A percentile compares a stretch with the other conserved stretches of the same genome.
Conservation (phyloP, 495 filamentous ascomycete species). For the Xanthoparmelia taractica region DNA sequence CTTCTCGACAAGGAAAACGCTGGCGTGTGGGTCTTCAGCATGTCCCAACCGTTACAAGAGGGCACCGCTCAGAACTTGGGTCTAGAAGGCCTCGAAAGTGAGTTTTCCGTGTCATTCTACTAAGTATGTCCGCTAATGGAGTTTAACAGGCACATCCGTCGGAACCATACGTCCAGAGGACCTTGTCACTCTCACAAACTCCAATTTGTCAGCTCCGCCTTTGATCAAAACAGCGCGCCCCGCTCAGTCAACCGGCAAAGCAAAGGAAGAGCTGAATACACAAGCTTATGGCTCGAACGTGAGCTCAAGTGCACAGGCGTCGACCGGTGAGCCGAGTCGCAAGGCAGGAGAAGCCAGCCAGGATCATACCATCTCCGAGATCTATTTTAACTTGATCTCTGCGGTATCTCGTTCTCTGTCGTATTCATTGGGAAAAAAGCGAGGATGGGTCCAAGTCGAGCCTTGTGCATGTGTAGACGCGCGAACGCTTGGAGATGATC, state of each 20-base stretch:
- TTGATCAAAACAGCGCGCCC: background rate
- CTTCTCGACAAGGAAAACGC: slow-evolving; percentile 11
- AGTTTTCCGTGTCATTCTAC: background rate
- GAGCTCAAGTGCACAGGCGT: background rate
- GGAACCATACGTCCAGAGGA: background rate
- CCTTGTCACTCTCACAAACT: background rate
- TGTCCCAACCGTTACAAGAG: slow-evolving; percentile 9
- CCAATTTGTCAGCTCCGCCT: background rate
- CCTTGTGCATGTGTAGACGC: slow-evolving; percentile 1
- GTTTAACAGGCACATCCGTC: background rate
- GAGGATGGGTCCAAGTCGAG: slow-evolving; percentile 2
- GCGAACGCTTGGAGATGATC: slow-evolving; percentile 8
- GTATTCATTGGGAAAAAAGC: background rate
- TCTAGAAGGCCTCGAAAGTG: background rate
- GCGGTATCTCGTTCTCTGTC: slow-evolving; percentile 12
- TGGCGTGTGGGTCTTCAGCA: slow-evolving; percentile 21
- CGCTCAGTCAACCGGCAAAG: background rate
- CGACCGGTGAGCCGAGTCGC: background rate
- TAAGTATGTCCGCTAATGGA: background rate
- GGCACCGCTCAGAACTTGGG: background rate
- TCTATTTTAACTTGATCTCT: slow-evolving; percentile 8
- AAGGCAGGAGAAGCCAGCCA: background rate
- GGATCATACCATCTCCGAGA: background rate
- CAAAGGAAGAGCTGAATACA: background rate
- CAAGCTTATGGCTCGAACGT: background rate